Conservation (phyloP, 306 rosid species). For the Prunus campanulata region DNA sequence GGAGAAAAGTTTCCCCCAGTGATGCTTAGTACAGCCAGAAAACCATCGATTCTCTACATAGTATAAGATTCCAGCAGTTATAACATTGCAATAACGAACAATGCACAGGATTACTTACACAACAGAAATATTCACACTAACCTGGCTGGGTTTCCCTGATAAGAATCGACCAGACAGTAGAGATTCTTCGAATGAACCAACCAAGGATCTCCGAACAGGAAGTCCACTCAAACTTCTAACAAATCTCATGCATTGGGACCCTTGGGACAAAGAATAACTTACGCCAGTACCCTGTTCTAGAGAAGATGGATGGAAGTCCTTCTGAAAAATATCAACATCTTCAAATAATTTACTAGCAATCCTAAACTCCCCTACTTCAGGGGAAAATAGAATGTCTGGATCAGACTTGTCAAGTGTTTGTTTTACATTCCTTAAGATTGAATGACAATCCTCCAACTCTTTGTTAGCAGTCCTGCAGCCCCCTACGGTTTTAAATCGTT, state of each 20-base stretch:
- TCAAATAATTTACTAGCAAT: constrained; percentile 53
- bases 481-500: constrained; percentile 49
- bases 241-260: constrained; percentile 51
- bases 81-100: constrained; percentile 22
- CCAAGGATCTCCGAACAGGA: constrained; percentile 82
- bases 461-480: constrained; percentile 34
- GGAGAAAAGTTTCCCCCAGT: constrained; percentile 96
- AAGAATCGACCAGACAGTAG: constrained; percentile 88
- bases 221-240: constrained; percentile 83
- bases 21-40: constrained; percentile 85
- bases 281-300: constrained; percentile 42
- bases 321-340: constrained; percentile 47
- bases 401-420: constrained; percentile 43
- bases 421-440: constrained; percentile 33
- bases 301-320: constrained; percentile 69
- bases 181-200: constrained; percentile 98
- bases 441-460: constrained; percentile 41
- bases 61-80: constrained; percentile 18
- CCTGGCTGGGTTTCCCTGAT: constrained; percentile 72
- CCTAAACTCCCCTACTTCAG: constrained; percentile 42
- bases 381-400: constrained; percentile 27
- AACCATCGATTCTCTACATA: constrained; percentile 79
- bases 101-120: constrained; percentile 11
- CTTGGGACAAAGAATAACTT: constrained; percentile 46
- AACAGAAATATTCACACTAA: constrained; percentile 33